phyloP scores from a whole-genome alignment of 139 green algal species.

The Chlamydomonas sp. region DNA sequence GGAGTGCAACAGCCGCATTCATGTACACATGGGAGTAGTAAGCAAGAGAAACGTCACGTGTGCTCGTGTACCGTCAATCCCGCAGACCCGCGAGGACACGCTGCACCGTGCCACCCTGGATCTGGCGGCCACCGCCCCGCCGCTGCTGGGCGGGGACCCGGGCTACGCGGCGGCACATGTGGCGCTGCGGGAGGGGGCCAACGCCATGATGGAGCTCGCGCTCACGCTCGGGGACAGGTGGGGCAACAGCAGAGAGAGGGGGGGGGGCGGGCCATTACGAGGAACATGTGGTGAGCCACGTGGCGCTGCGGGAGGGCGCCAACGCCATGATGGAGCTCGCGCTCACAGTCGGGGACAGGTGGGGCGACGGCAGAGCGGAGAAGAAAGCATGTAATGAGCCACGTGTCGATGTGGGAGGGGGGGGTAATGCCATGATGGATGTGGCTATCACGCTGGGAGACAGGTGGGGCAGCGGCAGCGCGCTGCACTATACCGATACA shows the following conservation, averaged over 20 bases:
- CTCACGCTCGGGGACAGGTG: conserved; percentile 30
- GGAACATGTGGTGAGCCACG: no score
- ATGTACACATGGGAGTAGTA: no score
- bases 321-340: no score
- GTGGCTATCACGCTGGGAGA: background rate
- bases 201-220: conserved; percentile 49
- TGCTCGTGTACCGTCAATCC: background rate
- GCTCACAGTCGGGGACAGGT: conserved; percentile 16
- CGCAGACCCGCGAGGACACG: conserved; percentile 16
- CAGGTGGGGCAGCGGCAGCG: conserved; percentile 4
- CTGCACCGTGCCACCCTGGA: conserved; percentile 27
- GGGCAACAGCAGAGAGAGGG: background rate
- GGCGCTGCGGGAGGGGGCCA: conserved; percentile 31
- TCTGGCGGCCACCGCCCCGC: conserved; percentile 12
- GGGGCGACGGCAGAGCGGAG: background rate
- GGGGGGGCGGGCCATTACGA: conserved; percentile 13
- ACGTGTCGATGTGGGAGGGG: no score
- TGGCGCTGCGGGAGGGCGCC: no score
- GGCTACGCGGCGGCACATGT: conserved; percentile 31
- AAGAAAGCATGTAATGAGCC: no score
- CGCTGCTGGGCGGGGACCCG: conserved; percentile 40
- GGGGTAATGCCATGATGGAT: no score
- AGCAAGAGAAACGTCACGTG: no score
- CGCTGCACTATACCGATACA: no score
- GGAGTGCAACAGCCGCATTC: no score